phyloP scores from a whole-genome alignment of 495 filamentous ascomycete species.

The Hypoxylon crocopeplum region DNA sequence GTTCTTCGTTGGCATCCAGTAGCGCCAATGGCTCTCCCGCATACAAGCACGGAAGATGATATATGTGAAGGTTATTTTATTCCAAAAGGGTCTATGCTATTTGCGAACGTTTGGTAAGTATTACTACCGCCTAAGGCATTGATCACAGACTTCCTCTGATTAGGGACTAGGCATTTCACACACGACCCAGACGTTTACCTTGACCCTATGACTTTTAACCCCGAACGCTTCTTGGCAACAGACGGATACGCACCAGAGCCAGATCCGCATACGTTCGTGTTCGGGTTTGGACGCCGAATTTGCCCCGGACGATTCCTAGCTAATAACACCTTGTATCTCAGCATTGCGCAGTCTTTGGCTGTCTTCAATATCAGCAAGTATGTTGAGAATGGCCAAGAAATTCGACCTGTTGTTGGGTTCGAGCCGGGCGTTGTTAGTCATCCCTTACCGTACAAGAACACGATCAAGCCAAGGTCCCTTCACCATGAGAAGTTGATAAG shows the following conservation, averaged over 20 bases:
- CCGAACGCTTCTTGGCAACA: constrained; percentile 45
- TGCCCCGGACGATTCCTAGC: constrained; percentile 60
- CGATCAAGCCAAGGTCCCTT: constrained; percentile 43
- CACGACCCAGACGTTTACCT: constrained; percentile 45
- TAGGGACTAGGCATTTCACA: constrained; percentile 41
- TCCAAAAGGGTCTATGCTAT: constrained; percentile 50
- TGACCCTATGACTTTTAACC: constrained; percentile 53
- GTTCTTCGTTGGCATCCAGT: constrained; percentile 54
- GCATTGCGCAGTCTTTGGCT: constrained; percentile 51
- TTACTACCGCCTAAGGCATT: not conserved
- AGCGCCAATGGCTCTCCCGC: constrained; percentile 52
- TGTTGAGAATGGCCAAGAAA: constrained; percentile 36
- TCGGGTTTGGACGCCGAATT: constrained; percentile 61
- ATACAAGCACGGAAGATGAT: constrained; percentile 54
- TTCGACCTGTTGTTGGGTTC: constrained; percentile 35
- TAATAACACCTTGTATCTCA: constrained; percentile 52
- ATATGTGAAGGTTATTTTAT: constrained; percentile 59
- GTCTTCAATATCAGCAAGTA: constrained; percentile 49
- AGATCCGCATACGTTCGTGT: constrained; percentile 51
- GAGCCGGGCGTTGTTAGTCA: constrained; percentile 44
- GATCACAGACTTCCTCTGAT: not conserved
- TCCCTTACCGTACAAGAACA: constrained; percentile 41
- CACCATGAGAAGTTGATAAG: constrained; percentile 43
- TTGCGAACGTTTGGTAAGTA: constrained; percentile 41
- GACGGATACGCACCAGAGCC: constrained; percentile 47